These are phyloP conservation scores for Cucurbita maxima DNA, from an alignment of 306 rosid genomes.

Conservation along the genomic window DNA sequence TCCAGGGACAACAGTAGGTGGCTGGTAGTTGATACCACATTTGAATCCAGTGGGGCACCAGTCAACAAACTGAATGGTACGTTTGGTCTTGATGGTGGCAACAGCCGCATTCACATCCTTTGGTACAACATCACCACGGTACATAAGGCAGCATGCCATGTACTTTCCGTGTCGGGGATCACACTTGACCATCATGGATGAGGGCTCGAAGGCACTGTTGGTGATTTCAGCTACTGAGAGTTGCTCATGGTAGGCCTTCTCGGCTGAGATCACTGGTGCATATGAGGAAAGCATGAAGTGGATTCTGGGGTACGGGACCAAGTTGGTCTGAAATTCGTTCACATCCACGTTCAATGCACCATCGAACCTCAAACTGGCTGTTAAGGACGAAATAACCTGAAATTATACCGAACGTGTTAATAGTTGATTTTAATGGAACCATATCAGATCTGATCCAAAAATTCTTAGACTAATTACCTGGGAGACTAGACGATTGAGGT, in stretches of 20 bases:
- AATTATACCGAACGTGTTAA: background rate
- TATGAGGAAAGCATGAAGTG: slow-evolving; percentile 80
- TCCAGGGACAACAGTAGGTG: slow-evolving; percentile 70
- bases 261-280: slow-evolving; percentile 78
- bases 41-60: slow-evolving; percentile 91
- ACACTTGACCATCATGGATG: slow-evolving; percentile 83
- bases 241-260: slow-evolving; percentile 70
- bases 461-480: slow-evolving; percentile 18
- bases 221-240: slow-evolving; percentile 75
- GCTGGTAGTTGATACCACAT: slow-evolving; percentile 79
- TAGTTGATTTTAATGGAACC: background rate
- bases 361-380: slow-evolving; percentile 64
- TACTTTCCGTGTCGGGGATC: slow-evolving; percentile 78
- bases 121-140: slow-evolving; percentile 74
- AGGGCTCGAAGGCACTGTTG: slow-evolving; percentile 67
- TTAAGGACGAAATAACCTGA: slow-evolving; percentile 65
- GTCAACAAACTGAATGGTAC: slow-evolving; percentile 70
- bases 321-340: slow-evolving; percentile 69
- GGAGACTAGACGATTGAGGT: slow-evolving; percentile 67
- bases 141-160: slow-evolving; percentile 83
- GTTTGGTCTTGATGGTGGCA: slow-evolving; percentile 75
- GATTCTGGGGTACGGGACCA: slow-evolving; percentile 77
- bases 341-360: slow-evolving; percentile 78
- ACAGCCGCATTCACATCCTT: slow-evolving; percentile 78
- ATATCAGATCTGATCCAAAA: background rate